phyloP scores from a whole-genome alignment of 2,329 filamentous ascomycete genomes.

The Botrytis fabae region DNA sequence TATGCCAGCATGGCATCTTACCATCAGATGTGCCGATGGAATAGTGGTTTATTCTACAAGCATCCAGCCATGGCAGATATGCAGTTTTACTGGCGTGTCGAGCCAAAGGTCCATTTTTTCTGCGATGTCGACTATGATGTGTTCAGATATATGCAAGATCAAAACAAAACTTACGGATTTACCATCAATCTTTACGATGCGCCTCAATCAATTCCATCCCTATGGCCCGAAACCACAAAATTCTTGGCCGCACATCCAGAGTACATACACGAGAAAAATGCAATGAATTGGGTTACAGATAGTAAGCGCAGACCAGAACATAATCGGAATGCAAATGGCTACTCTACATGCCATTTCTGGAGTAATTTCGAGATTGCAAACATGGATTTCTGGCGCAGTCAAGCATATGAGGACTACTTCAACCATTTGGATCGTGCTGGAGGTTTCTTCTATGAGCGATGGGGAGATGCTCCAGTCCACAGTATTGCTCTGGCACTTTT shows the following conservation, averaged over 20 bases:
- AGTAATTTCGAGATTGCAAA: constrained; percentile 97
- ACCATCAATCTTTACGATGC: constrained; percentile 97
- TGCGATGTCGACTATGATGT: constrained; percentile 98
- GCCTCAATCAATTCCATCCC: constrained; percentile 76
- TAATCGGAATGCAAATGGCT: constrained; percentile 80
- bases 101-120: constrained; percentile 98
- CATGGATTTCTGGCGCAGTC: constrained; percentile 87
- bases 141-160: constrained; percentile 95
- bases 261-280: constrained; percentile 80
- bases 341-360: constrained; percentile 99
- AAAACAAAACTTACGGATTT: constrained; percentile 99
- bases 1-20: constrained; percentile 89
- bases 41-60: constrained; percentile 96
- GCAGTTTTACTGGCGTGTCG: constrained; percentile 97
- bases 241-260: constrained; percentile 84
- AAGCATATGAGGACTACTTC: constrained; percentile 93
- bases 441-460: constrained; percentile 98
- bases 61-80: constrained; percentile 81
- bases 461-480: constrained; percentile 97
- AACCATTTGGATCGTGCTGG: constrained; percentile 90
- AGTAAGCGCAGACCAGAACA: constrained; percentile 73
- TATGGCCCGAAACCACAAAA: constrained; percentile 95
- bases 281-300: constrained; percentile 85
- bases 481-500: constrained; percentile 91
- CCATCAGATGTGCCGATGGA: constrained; percentile 99